Evolutionary conservation across 2,329 filamentous ascomycete genomes (phyloP).

Genomic region (Venturia aucupariae): DNA sequence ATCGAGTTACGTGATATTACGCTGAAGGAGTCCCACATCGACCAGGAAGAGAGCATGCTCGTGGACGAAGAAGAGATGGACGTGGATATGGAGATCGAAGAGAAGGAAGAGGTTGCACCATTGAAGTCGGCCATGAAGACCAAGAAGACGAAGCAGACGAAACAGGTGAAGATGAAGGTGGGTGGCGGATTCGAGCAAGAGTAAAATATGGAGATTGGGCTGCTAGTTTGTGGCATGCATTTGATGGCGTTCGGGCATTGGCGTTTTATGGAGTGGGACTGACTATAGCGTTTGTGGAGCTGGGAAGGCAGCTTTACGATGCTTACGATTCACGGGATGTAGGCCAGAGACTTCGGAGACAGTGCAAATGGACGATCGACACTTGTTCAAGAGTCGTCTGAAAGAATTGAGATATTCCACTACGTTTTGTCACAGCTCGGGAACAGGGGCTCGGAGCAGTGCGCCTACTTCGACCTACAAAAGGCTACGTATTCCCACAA

Average conservation of each 20-base stretch:
- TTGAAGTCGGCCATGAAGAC: slow-evolving; percentile 25
- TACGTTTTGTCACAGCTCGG: no score
- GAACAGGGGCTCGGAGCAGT: no score
- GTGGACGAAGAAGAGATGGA: slow-evolving; percentile 34
- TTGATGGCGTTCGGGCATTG: background rate
- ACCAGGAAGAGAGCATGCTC: slow-evolving; percentile 25
- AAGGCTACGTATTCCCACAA: no score
- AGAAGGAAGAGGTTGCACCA: slow-evolving; percentile 28
- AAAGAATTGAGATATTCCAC: background rate
- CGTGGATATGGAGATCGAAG: slow-evolving; percentile 21
- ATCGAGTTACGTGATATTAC: slow-evolving; percentile 42
- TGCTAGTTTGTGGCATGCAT: background rate
- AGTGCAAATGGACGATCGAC: background rate
- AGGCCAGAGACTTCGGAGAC: background rate
- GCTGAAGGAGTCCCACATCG: slow-evolving; percentile 49
- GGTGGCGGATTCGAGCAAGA: slow-evolving; percentile 36
- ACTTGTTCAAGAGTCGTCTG: background rate
- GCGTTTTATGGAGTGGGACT: background rate
- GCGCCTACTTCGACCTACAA: no score
- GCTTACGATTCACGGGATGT: background rate
- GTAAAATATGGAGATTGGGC: background rate
- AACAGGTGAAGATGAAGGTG: slow-evolving; percentile 37
- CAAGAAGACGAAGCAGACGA: slow-evolving; percentile 30
- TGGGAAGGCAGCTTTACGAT: background rate
- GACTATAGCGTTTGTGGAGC: background rate